A percentile compares a stretch with the other conserved stretches of the same genome.
These are phyloP conservation scores for Tylopilus sp. DNA, from an alignment of 768 basidiomycete species.

Conservation along the genomic window DNA sequence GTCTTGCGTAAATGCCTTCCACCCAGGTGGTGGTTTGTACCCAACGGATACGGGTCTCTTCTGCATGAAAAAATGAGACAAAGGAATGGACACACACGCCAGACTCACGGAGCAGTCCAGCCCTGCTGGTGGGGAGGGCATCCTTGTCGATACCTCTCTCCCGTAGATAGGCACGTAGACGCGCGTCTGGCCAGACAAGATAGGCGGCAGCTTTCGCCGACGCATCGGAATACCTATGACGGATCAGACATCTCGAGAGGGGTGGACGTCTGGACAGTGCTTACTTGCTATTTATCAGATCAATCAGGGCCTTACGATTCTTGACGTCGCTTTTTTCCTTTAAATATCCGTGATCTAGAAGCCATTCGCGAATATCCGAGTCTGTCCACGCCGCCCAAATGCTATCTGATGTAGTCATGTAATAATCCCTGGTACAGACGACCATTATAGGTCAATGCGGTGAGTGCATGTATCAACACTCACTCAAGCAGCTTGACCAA, in stretches of 20 bases:
- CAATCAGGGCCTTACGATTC: conserved; percentile 73
- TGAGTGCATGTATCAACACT: conserved; percentile 17
- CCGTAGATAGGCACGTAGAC: conserved; percentile 85
- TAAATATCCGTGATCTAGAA: conserved; percentile 70
- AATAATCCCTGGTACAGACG: conserved; percentile 56
- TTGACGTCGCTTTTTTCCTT: conserved; percentile 43
- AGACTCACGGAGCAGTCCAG: conserved; percentile 69
- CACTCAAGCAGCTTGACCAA: conserved; percentile 69
- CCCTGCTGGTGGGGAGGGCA: conserved; percentile 59
- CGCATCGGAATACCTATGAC: conserved; percentile 51
- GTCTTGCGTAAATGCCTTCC: conserved; percentile 53
- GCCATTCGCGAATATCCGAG: conserved; percentile 66
- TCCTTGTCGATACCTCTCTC: conserved; percentile 71
- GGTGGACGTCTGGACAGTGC: conserved; percentile 2
- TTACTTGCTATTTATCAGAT: conserved; percentile 69
- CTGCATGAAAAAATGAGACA: conserved; percentile 30
- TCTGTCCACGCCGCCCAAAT: conserved; percentile 72
- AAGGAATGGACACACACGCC: conserved; percentile 13
- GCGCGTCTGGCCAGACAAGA: conserved; percentile 88
- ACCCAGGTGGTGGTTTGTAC: conserved; percentile 59
- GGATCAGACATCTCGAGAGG: background rate
- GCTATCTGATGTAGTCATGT: conserved; percentile 54
- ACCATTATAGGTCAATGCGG: background rate
- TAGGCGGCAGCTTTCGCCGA: conserved; percentile 55
- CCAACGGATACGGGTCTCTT: conserved; percentile 79